Evolutionary conservation across 345 rosid genomes (phyloP).

Genomic region (Dimocarpus longan): DNA sequence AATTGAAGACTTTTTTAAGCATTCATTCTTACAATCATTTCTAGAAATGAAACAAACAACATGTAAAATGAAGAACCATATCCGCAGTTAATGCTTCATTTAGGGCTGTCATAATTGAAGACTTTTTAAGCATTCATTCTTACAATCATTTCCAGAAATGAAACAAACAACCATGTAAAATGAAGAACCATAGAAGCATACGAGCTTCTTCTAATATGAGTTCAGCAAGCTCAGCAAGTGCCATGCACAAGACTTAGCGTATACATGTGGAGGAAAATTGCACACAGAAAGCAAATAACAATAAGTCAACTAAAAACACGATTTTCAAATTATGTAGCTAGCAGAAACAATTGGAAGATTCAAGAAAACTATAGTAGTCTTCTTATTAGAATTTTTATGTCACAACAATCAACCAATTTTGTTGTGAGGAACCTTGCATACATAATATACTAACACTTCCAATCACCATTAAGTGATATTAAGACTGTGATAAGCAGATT

Average conservation of each 20-base stretch:
- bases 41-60: neutral
- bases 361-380: neutral
- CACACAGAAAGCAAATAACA: neutral
- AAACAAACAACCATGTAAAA: neutral
- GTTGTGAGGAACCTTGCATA: neutral
- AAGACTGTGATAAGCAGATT: neutral
- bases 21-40: neutral
- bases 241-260: neutral
- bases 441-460: neutral
- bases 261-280: no score
- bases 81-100: no score
- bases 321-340: neutral
- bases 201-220: neutral
- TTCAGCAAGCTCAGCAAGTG: neutral
- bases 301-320: neutral
- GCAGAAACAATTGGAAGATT: neutral
- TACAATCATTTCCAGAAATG: neutral
- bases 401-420: neutral
- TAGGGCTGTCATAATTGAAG: no score
- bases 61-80: neutral
- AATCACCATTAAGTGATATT: neutral
- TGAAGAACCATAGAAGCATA: neutral
- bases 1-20: neutral
- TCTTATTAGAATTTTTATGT: neutral
- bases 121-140: no score